Base-by-base conservation (phyloP, 176 grass and related monocot species). In the Secale cereale region DNA sequence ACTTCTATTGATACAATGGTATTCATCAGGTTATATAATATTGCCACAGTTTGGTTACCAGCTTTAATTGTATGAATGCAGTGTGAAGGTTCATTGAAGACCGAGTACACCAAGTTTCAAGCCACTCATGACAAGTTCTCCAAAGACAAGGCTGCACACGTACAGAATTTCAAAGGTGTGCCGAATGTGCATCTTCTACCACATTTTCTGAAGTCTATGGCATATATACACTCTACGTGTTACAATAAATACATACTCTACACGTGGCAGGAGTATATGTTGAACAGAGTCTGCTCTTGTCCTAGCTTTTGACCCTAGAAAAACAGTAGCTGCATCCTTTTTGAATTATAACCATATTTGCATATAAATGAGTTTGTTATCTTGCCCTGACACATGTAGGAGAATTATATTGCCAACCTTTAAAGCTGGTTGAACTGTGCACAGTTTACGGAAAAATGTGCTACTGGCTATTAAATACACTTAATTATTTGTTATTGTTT, bases 41-140 rank as follows among this genome's bases (percentile, higher is more conserved):
- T 80, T 29, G 33, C 59, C 65, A 30, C 65, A 36, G 10, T 65
- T 62, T 79, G 46, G 57, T 84, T 86, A 40, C 85, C 52, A 35
- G 1, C 27, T 43, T 52, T 52, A 79, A 57, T 85, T 45, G 6
- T 73, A 26, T 73, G 23, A 27, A 82, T 85, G 88, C 62, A 98
- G 95, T 98, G 91, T 56, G 95, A 95, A 86, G 82, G 77, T 40
- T 85, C 88, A 65, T 72, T 98, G 95, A 98, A 95, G 83, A 93
- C 88, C 46, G 95, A 98, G 83, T 87, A 90, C 85, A 76, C 88
- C 70, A 93, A 95, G 75, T 93, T 93, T 78, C 87, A 93, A 85
- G 91, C 79, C 85, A 86, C 89, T 32, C 89, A 95, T 78, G 93
- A 98, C 15, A 91, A 88, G 77, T 98, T 98, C 80, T 87, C 78